Evolutionary conservation across 805 yeast genomes (phyloP), one percentile per base, ranked within the genome.

Genomic region (Candida yuanshanica): DNA sequence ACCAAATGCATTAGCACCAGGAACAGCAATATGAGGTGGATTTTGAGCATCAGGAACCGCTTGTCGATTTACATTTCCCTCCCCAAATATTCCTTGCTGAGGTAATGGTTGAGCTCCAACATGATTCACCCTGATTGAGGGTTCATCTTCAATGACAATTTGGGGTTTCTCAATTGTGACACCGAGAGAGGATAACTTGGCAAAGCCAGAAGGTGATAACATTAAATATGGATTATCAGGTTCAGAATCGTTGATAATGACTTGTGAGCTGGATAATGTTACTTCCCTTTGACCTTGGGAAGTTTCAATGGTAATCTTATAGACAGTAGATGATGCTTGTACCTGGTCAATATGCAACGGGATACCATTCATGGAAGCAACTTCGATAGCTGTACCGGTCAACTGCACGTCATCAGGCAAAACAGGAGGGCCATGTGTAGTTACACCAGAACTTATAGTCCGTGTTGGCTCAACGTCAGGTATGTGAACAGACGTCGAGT

Each of bases 201-300:
- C 56, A 14, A 44, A 37, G 0, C 62, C 64, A 3, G 62, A 38
- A 7, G 55, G 56, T 7, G 49, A 53, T 1, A 59, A 21, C 60
- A 60, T 53, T 8, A 58, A 17, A 42, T 56, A 58, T 2, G 57
- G 55, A n/a, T 38, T 39, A 2, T 33, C 21, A 4, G 56, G 53
- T 26, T 52, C 50, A 4, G 52, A 22, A n/a, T 51, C 45, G 27
- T 59, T 57, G 21, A 58, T 44, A 1, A 56, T 50, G 0, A 41
- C 53, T 34, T 59, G 56, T 1, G 56, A 48, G 2, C 56, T 38
- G 3, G 62, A 53, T 8, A 59, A 42, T 11, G n/a, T 22, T 2
- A 56, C 51, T 7, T 33, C 34, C 16, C 37, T 34, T n/a, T 42
- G 46, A 2, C 52, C 55, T 16, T 43, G 31, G 2, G 22, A 22